Evolutionary conservation across 345 rosid species (phyloP).

Genomic region (Populus davidiana): DNA sequence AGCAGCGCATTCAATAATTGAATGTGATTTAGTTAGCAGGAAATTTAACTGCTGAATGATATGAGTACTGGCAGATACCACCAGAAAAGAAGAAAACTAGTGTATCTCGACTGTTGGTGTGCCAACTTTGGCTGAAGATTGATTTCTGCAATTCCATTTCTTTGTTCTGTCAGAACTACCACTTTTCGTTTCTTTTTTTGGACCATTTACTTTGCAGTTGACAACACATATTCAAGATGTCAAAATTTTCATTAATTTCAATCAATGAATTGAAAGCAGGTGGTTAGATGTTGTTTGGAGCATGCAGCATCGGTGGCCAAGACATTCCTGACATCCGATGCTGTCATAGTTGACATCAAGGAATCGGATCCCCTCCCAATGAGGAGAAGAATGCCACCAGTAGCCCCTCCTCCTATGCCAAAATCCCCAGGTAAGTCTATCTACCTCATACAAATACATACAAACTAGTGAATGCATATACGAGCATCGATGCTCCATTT

Average conservation of each 20-base stretch:
- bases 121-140: no score
- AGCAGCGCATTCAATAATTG: no score
- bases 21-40: no score
- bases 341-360: conserved; percentile 72
- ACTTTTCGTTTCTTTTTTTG: no score
- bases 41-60: no score
- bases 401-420: conserved; percentile 1
- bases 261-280: conserved; percentile 40
- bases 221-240: no score
- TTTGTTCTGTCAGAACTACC: no score
- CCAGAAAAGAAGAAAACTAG: no score
- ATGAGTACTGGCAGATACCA: no score
- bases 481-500: neutral
- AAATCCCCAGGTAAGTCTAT: neutral
- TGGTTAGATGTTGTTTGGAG: conserved; percentile 90
- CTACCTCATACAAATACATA: neutral
- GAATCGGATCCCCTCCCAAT: conserved; percentile 43
- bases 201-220: no score
- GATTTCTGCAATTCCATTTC: no score
- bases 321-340: conserved; percentile 71
- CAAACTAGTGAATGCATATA: neutral
- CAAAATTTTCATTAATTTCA: neutral
- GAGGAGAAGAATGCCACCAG: conserved; percentile 41
- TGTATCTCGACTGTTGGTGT: no score
- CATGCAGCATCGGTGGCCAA: conserved; percentile 87